phyloP scores from a whole-genome alignment of 164 flowering plant species.

The Stephania yunnanensis region DNA sequence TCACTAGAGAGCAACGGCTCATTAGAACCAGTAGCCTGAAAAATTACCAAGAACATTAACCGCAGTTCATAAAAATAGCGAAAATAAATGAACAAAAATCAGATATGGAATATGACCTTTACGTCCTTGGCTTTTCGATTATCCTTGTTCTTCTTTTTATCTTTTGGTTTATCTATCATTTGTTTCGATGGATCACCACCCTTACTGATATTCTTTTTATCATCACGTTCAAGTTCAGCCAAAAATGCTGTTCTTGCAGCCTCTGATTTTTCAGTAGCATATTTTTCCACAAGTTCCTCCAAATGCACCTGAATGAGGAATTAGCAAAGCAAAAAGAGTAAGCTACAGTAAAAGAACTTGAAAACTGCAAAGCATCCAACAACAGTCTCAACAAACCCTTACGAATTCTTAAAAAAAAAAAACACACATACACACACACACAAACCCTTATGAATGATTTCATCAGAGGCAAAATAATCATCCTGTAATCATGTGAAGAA shows the following conservation, averaged over 20 bases:
- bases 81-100: background rate
- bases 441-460: constrained; percentile 79
- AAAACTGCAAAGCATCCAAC: background rate
- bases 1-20: constrained; percentile 33
- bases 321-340: constrained; percentile 6
- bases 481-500: constrained; percentile 64
- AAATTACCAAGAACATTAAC: constrained; percentile 18
- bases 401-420: constrained; percentile 22
- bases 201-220: constrained; percentile 48
- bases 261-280: constrained; percentile 95
- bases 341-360: background rate
- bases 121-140: constrained; percentile 56
- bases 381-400: constrained; percentile 47
- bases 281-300: constrained; percentile 87
- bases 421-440: constrained; percentile 12
- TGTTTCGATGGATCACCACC: constrained; percentile 50
- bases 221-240: constrained; percentile 94
- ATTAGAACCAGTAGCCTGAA: constrained; percentile 43
- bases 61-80: constrained; percentile 3
- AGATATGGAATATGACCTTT: constrained; percentile 47
- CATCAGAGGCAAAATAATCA: constrained; percentile 64
- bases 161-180: constrained; percentile 63
- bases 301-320: constrained; percentile 56
- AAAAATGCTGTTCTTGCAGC: constrained; percentile 95
- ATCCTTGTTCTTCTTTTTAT: constrained; percentile 79